Evolutionary conservation across 225 moss, liverwort and hornwort genomes (phyloP), one percentile per base, ranked within the genome.

Genomic region (Marchantia paleacea): DNA sequence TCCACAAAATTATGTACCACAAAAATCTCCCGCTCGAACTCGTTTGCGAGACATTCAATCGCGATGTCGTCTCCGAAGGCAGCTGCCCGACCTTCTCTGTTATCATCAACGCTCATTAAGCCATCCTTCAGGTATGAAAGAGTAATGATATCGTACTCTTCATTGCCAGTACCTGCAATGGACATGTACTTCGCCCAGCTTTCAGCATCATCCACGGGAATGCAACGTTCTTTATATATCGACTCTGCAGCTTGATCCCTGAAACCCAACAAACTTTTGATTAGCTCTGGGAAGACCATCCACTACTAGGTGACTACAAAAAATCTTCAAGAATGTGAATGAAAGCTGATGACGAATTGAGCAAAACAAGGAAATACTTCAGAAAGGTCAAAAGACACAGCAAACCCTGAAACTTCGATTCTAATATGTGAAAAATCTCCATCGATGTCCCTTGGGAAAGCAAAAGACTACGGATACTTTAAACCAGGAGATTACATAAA

Each of bases 161-260:
- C 88, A 6, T 69, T 54, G 29, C 28, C 66, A 4, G 78, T 69
- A 55, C 88, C 88, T 3, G 85, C 75, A 30, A 85, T 75, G 4
- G 88, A 85, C 88, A 88, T 88, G 55, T 88, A 88, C 83, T 88
- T 88, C 15, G 83, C 78, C 88, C 88, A 88, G 73, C 81, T 85
- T 61, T 79, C 83, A 10, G 78, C 85, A 29, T 81, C 81, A 25
- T 83, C 83, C 19, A 88, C 85, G 71, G 85, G 60, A 30, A 81
- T 76, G 75, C 85, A 81, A 65, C 83, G 83, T 48, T 88, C 88
- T 57, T 84, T 88, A 58, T 83, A 85, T 25, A 88, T 75, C 14
- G 83, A 88, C 74, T 88, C 88, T 14, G 83, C 81, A 5, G 88
- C 88, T 1, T 78, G 74, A 18, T 85, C 88, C 78, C 85, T 88